Evolutionary conservation across 768 basidiomycete species (phyloP).

Genomic region (Neoboletus magnificus): DNA sequence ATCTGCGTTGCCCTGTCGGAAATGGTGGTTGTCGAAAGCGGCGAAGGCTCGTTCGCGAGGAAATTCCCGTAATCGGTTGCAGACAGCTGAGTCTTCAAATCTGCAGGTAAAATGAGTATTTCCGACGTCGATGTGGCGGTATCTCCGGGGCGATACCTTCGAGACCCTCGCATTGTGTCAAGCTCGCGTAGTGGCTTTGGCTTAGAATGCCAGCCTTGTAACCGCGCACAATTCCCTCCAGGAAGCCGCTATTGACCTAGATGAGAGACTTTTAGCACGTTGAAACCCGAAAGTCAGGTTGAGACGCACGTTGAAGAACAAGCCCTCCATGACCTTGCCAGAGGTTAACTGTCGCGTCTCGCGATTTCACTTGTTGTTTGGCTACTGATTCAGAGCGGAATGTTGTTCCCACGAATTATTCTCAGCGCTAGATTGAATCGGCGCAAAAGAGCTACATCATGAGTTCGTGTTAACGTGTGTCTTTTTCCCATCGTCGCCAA

Average conservation of each 20-base stretch:
- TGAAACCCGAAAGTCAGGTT: neutral
- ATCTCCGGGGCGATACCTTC: slow-evolving; percentile 60
- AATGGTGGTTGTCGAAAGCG: slow-evolving; percentile 91
- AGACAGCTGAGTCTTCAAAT: slow-evolving; percentile 92
- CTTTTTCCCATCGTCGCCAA: neutral
- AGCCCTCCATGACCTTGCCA: slow-evolving; percentile 64
- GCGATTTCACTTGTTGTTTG: neutral
- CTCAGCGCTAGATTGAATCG: neutral
- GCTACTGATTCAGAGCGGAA: slow-evolving; percentile 9
- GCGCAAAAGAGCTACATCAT: neutral
- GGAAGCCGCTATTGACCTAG: slow-evolving; percentile 70
- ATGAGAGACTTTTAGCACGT: slow-evolving; percentile 20
- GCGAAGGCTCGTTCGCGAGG: slow-evolving; percentile 92
- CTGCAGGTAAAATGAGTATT: slow-evolving; percentile 40
- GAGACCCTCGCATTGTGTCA: slow-evolving; percentile 95
- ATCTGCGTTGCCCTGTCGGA: slow-evolving; percentile 95
- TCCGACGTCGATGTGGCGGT: neutral
- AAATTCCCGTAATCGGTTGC: slow-evolving; percentile 99
- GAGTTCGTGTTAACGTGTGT: neutral
- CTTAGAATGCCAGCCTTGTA: slow-evolving; percentile 92
- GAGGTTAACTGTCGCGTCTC: slow-evolving; percentile 2
- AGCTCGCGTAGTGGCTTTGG: slow-evolving; percentile 85
- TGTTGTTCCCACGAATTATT: slow-evolving; percentile 15
- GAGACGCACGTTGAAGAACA: slow-evolving; percentile 78
- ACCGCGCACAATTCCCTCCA: slow-evolving; percentile 83